phyloP scores from a whole-genome alignment of 306 rosid species.

The Dalbergia oliveri region DNA sequence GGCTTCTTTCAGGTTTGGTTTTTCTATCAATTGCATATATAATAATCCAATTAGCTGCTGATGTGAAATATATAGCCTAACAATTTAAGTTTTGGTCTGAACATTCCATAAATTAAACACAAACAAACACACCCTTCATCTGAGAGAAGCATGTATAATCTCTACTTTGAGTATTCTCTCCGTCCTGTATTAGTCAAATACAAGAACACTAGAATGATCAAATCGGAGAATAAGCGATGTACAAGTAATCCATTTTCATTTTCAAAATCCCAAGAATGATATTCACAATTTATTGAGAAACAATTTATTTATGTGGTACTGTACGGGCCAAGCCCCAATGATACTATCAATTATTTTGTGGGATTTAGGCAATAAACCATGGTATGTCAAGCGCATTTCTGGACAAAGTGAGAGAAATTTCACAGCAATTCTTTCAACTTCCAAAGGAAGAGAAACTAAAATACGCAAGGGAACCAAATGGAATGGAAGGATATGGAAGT shows the following conservation, averaged over 20 bases:
- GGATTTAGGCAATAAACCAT: slow-evolving; percentile 59
- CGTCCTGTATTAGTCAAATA: neutral
- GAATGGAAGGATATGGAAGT: no score
- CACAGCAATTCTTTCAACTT: no score
- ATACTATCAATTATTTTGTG: neutral
- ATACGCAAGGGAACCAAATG: no score
- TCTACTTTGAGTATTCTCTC: neutral
- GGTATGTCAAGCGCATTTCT: slow-evolving; percentile 50
- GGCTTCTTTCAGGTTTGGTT: no score
- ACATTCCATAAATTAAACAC: no score
- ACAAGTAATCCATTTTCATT: neutral
- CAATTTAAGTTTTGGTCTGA: no score
- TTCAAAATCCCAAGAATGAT: neutral
- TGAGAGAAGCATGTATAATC: neutral
- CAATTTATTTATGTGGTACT: neutral
- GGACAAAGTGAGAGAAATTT: slow-evolving; percentile 50
- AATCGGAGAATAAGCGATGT: neutral
- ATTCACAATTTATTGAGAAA: neutral
- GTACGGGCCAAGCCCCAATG: neutral
- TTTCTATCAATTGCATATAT: no score
- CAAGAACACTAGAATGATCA: neutral
- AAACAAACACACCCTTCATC: neutral
- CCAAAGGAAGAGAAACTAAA: no score
- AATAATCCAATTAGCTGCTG: no score
- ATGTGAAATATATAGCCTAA: no score